These are phyloP conservation scores for Linnemannia schmuckeri DNA, from an alignment of 192 early-diverging fungal genomes.

Conservation along the genomic window DNA sequence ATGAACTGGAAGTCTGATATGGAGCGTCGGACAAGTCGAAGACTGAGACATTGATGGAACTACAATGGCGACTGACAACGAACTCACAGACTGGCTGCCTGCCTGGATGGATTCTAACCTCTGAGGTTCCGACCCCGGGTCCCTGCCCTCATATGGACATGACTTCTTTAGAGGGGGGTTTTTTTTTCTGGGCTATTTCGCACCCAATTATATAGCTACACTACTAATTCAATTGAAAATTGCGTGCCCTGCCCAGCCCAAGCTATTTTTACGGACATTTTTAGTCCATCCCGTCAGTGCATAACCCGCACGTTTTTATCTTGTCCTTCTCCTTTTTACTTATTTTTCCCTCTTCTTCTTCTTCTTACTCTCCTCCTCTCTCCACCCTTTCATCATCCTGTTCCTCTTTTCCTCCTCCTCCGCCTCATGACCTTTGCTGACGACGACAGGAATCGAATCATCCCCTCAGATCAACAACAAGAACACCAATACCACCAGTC, in stretches of 20 bases:
- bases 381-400: not conserved
- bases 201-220: not conserved
- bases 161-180: too few relatives aligned
- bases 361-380: not conserved
- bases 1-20: not conserved
- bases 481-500: not conserved
- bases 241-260: not conserved
- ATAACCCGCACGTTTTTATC: not conserved
- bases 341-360: not conserved
- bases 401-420: not conserved
- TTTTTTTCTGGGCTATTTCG: not conserved
- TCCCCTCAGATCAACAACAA: not conserved
- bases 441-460: constrained; percentile 1
- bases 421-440: not conserved
- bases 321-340: not conserved
- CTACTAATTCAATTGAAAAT: not conserved
- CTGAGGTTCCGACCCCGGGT: not conserved
- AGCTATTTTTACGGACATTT: not conserved
- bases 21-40: not conserved
- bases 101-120: not conserved
- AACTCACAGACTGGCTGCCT: not conserved
- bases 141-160: too few relatives aligned
- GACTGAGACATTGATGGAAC: not conserved
- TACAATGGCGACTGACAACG: not conserved
- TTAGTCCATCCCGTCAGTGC: not conserved